phyloP scores from a whole-genome alignment of 1,284 basidiomycete species.

The Fomitiporia mediterranea region DNA sequence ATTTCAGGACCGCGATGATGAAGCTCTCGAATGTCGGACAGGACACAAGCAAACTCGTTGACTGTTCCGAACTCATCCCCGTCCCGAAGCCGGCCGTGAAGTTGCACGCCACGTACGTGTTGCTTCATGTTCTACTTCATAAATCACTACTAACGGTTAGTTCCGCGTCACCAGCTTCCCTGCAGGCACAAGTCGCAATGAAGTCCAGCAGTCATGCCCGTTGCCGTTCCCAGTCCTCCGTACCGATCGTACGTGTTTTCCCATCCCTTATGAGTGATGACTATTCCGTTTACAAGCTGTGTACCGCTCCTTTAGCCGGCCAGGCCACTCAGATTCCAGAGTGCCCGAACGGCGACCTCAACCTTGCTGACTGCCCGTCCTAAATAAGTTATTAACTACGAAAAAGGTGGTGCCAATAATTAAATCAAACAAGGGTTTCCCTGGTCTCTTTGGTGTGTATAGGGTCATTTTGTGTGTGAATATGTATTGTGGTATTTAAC shows the following conservation, averaged over 20 bases:
- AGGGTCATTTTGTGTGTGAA: no score
- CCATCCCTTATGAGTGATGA: neutral
- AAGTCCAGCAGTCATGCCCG: constrained; percentile 18
- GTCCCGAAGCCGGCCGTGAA: neutral
- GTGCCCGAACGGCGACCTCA: constrained; percentile 19
- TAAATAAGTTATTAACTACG: no score
- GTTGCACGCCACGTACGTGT: constrained; percentile 17
- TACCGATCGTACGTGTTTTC: constrained; percentile 12
- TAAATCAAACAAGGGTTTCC: no score
- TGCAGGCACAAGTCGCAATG: constrained; percentile 15
- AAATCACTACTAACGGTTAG: neutral
- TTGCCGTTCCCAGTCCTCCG: constrained; percentile 18
- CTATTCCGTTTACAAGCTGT: neutral
- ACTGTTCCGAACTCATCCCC: constrained; percentile 22
- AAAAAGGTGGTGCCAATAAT: no score
- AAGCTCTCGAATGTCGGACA: constrained; percentile 33
- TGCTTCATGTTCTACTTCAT: no score
- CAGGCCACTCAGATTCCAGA: constrained; percentile 15
- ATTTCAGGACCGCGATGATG: constrained; percentile 30
- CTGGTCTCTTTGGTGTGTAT: no score
- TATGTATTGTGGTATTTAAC: no score
- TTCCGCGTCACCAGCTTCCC: constrained; percentile 17
- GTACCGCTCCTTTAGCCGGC: constrained; percentile 9
- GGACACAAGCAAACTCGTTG: constrained; percentile 21
- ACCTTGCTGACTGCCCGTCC: constrained; percentile 18